Conservation (phyloP, 495 filamentous ascomycete genomes). For the Aspergillus sparsus region DNA sequence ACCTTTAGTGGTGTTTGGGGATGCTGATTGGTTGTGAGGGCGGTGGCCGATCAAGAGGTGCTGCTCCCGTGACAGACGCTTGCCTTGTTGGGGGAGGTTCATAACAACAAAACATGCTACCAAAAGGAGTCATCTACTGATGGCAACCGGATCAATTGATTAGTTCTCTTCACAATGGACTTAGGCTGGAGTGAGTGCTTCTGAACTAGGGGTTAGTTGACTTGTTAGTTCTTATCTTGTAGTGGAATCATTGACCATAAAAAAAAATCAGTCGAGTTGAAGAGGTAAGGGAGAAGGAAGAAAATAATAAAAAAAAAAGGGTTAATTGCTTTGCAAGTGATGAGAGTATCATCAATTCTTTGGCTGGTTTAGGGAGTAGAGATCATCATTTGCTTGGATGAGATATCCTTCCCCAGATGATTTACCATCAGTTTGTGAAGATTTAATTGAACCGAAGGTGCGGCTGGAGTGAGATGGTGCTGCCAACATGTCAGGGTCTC, state of each 20-base stretch:
- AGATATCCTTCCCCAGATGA: too few relatives aligned
- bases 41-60: slow-evolving; percentile 14
- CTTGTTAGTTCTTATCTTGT: too few relatives aligned
- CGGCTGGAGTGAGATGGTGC: too few relatives aligned
- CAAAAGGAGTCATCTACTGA: not conserved
- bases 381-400: too few relatives aligned
- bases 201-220: too few relatives aligned
- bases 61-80: slow-evolving; percentile 27
- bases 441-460: too few relatives aligned
- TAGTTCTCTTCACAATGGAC: not conserved
- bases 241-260: not conserved
- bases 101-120: slow-evolving; percentile 23
- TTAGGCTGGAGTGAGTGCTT: too few relatives aligned
- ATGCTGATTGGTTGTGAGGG: slow-evolving; percentile 23
- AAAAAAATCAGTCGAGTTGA: not conserved
- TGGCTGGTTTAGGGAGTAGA: too few relatives aligned
- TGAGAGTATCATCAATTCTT: too few relatives aligned
- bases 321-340: too few relatives aligned
- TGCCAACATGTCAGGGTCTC: too few relatives aligned
- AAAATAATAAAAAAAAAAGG: not conserved
- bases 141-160: not conserved
- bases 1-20: slow-evolving; percentile 10
- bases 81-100: slow-evolving; percentile 14
- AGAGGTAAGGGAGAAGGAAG: not conserved
- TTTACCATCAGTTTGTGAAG: too few relatives aligned